Evolutionary conservation across 2,329 filamentous ascomycete genomes (phyloP), one percentile per base, ranked within the genome.

Genomic region (Aspergillus udagawae): DNA sequence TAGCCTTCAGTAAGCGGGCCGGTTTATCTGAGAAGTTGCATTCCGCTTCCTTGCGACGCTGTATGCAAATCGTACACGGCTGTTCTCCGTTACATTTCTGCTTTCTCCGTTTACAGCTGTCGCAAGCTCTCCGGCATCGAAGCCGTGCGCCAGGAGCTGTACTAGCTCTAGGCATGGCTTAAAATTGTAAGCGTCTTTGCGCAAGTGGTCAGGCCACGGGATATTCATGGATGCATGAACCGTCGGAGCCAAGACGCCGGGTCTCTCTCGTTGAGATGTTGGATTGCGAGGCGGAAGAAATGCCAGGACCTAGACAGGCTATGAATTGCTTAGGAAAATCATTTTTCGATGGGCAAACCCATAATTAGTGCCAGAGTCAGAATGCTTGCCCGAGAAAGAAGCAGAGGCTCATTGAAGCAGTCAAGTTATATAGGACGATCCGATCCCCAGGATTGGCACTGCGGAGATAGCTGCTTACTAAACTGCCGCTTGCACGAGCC

Each of bases 11-110:
- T 50, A 73, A 47, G 54, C 69, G 62, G 51, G 73, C 60, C 58
- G 75, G 61, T 60, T 68, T 67, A 61, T 77, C 58, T 56, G 73
- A 68, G 67, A 77, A 69, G 67, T 76, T 67, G 71, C 65, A 79
- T 71, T 69, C 75, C 53, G 68, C 71, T 65, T 67, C 74, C 62
- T 71, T 76, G 63, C 69, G 77, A 67, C 70, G 69, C 54, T 75
- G 73, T 4, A 74, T 68, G 64, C 80, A 82, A 54, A 82, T 80
- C n/a, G 73, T 74, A 58, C 80, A 83, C 45, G 80, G 80, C 51
- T 77, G 72, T 51, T 76, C 71, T 42, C 80, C 80, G 58, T 82
- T 77, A 63, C 80, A 83, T 65, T 82, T 82, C 58, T 82, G 80
- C 61, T 80, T 80, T 52, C 78, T 71, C 25, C 74, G 65, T 60